These are phyloP conservation scores for Magnusiomyces fungicola DNA, from an alignment of 1,139 yeast species.

Conservation along the genomic window DNA sequence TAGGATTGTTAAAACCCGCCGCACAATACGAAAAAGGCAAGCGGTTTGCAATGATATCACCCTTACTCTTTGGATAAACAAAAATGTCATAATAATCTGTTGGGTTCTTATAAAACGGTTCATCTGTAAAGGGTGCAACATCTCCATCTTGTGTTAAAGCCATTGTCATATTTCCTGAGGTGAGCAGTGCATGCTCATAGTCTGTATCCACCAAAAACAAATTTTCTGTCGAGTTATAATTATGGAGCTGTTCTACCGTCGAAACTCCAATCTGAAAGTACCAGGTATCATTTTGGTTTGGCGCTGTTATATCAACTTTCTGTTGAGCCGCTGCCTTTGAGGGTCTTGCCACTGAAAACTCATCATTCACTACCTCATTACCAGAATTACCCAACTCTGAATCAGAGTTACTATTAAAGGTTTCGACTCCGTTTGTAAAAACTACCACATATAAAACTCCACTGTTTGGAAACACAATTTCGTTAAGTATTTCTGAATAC, in stretches of 20 bases:
- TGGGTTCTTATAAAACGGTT: constrained; percentile 37
- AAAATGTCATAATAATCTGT: constrained; percentile 40
- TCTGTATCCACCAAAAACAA: constrained; percentile 67
- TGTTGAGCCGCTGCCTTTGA: background rate
- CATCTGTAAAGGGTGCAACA: constrained; percentile 1
- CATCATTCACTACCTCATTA: background rate
- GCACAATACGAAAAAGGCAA: constrained; percentile 71
- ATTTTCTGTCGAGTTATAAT: constrained; percentile 59
- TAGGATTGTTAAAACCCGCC: constrained; percentile 37
- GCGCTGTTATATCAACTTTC: background rate
- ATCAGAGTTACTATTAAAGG: background rate
- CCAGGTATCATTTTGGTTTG: constrained; percentile 23
- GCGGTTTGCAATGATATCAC: constrained; percentile 2
- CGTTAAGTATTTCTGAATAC: background rate
- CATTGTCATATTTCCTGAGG: constrained; percentile 52
- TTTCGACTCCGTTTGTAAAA: background rate
- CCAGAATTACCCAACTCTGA: background rate
- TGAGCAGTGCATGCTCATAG: constrained; percentile 58
- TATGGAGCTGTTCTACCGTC: constrained; percentile 55
- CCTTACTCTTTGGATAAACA: constrained; percentile 33
- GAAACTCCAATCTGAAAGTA: constrained; percentile 63
- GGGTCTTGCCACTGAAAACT: background rate
- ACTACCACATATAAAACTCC: background rate
- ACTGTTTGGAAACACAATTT: background rate
- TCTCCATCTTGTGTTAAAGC: background rate